Evolutionary conservation across 495 filamentous ascomycete genomes (phyloP).

Genomic region (Aspergillus mulundensis): DNA sequence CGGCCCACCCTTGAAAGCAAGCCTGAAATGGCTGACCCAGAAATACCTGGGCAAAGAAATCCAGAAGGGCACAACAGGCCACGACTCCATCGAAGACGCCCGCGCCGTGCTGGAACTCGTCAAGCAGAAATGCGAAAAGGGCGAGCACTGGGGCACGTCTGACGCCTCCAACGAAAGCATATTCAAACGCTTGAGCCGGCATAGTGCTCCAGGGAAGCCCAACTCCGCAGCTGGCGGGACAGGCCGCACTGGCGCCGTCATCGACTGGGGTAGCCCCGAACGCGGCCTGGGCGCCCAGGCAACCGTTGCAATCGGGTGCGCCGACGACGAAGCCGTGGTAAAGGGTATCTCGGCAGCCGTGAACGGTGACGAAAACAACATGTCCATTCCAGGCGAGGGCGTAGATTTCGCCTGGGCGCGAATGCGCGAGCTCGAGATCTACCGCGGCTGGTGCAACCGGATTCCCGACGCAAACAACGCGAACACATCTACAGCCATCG

Average conservation of each 20-base stretch:
- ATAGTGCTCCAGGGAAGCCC: constrained; percentile 49
- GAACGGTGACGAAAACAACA: constrained; percentile 61
- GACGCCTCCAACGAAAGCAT: constrained; percentile 76
- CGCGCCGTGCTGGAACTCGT: constrained; percentile 85
- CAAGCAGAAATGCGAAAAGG: constrained; percentile 92
- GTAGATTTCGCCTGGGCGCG: constrained; percentile 90
- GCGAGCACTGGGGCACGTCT: constrained; percentile 72
- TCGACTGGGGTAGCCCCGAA: constrained; percentile 84
- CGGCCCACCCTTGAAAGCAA: constrained; percentile 66
- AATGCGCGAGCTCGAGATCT: constrained; percentile 75
- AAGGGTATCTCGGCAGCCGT: constrained; percentile 63
- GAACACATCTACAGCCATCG: constrained; percentile 47
- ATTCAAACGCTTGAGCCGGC: constrained; percentile 73
- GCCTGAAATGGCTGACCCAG: constrained; percentile 78
- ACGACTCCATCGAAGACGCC: constrained; percentile 91
- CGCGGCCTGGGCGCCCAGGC: constrained; percentile 70
- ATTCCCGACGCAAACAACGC: constrained; percentile 44
- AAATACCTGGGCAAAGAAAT: constrained; percentile 80
- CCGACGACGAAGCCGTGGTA: constrained; percentile 69
- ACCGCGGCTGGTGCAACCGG: constrained; percentile 77
- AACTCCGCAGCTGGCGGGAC: constrained; percentile 33
- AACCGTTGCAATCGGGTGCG: constrained; percentile 66
- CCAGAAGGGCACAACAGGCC: constrained; percentile 73
- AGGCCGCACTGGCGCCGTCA: constrained; percentile 69
- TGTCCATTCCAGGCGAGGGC: constrained; percentile 60